phyloP scores from a whole-genome alignment of 768 basidiomycete species.

The Lactifluus volemus region DNA sequence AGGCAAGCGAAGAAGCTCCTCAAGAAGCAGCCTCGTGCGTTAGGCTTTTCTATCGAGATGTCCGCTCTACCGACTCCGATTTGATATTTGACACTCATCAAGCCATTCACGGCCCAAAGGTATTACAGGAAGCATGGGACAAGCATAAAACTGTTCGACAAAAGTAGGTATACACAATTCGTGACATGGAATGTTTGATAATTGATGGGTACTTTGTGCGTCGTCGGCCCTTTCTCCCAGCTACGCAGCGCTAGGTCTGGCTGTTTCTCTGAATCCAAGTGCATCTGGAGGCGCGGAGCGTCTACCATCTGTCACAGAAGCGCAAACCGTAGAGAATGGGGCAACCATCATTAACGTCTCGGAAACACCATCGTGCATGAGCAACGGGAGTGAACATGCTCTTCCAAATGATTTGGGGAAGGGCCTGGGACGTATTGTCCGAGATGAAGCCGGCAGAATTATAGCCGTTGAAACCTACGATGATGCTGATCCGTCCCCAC shows the following conservation, averaged over 20 bases:
- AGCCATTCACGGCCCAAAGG: slow-evolving; percentile 78
- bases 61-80: slow-evolving; percentile 9
- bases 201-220: background rate
- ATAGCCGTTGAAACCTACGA: slow-evolving; percentile 13
- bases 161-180: slow-evolving; percentile 52
- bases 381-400: background rate
- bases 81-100: slow-evolving; percentile 19
- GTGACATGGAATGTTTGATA: slow-evolving; percentile 12
- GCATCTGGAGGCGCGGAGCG: slow-evolving; percentile 63
- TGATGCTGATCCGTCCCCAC: background rate
- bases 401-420: background rate
- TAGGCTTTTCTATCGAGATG: slow-evolving; percentile 16
- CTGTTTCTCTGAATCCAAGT: slow-evolving; percentile 56
- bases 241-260: slow-evolving; percentile 71
- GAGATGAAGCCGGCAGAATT: slow-evolving; percentile 14
- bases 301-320: slow-evolving; percentile 15
- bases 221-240: slow-evolving; percentile 30
- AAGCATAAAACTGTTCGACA: slow-evolving; percentile 79
- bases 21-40: slow-evolving; percentile 70
- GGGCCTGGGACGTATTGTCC: slow-evolving; percentile 13
- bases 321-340: slow-evolving; percentile 14
- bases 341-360: background rate
- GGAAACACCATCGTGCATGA: background rate
- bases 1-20: slow-evolving; percentile 63
- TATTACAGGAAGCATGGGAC: slow-evolving; percentile 83